Evolutionary conservation across 331 rosid genomes (phyloP), one percentile per base, ranked within the genome.

Genomic region (Rosa hybrid): DNA sequence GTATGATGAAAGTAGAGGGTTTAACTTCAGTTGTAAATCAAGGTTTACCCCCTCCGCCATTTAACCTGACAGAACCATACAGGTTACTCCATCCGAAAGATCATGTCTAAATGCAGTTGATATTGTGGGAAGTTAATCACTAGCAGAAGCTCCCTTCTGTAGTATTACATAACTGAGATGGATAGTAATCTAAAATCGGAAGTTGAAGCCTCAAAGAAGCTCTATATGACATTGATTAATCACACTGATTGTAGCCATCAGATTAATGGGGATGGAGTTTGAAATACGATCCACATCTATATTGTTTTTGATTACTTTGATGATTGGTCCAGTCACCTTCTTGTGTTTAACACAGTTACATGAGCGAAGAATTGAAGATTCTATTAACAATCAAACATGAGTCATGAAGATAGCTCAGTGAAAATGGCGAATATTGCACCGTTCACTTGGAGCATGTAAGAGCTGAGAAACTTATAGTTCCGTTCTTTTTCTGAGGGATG

Each of bases 1-100:
- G 84, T 74, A 83, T 87, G 94, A 89, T 93, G 99, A 90, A 93
- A 86, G 73, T 83, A 50, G 88, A 91, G 76, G 99, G 99, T 77
- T 80, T 91, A 77, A 69, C 98, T 50, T 76, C 77, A 46, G 89
- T 74, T 70, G 71, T 53, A 46, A 78, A 44, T 77, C 70, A 80
- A 76, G 54, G 74, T 65, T 30, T 34, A 34, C 23, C 23, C 46
- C 71, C 23, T 65, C 71, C 23, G 12, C 71, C 44, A 34, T 34
- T 34, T 65, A 16, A 34, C 25, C 48, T 18, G 49, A 68, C 72
- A 68, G 49, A 18, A 41, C 50, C 50, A 17, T 68, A 68, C 3
- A 39, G n/a, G 50, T 53, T 78, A 87, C 75, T 60, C 72, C 57
- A 68, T 39, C 76, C 16, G 71, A 30, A 46, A 62, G 75, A 72